phyloP scores from a whole-genome alignment of 192 early-diverging fungal genomes.

The Diversispora epigaea region DNA sequence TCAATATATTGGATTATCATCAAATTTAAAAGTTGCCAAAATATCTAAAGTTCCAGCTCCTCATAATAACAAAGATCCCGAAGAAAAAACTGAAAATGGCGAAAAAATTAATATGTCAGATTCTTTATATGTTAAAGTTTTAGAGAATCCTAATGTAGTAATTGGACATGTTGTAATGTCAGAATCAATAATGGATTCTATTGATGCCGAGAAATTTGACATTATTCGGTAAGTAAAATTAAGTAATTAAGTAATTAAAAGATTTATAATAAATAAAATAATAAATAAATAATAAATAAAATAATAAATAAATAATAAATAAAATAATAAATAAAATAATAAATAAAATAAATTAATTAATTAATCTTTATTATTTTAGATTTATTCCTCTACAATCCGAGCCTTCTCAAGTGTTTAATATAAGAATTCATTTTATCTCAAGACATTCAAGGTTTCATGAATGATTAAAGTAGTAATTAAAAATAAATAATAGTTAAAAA shows the following conservation, averaged over 20 bases:
- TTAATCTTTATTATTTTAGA: no score
- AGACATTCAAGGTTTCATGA: not conserved
- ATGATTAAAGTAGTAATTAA: constrained; percentile 30
- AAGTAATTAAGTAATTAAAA: no score
- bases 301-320: not conserved
- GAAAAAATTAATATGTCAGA: constrained; percentile 26
- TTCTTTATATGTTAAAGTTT: constrained; percentile 41
- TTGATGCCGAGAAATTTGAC: constrained; percentile 50
- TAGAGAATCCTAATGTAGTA: constrained; percentile 38
- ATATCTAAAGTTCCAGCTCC: constrained; percentile 45
- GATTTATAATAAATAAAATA: not conserved
- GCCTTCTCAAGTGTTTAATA: no score
- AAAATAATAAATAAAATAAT: not conserved
- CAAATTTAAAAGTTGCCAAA: constrained; percentile 35
- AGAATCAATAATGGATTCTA: constrained; percentile 39
- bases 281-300: not conserved
- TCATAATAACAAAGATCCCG: constrained; percentile 24
- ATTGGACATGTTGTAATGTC: constrained; percentile 48
- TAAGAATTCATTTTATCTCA: not conserved
- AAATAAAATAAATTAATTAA: no score
- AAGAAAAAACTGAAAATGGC: constrained; percentile 41
- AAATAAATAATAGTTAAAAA: constrained; percentile 36
- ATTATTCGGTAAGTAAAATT: constrained; percentile 46
- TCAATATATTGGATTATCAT: constrained; percentile 33
- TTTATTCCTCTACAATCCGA: no score